phyloP scores from a whole-genome alignment of 192 early-diverging fungal genomes.

The Backusella liffmaniae region DNA sequence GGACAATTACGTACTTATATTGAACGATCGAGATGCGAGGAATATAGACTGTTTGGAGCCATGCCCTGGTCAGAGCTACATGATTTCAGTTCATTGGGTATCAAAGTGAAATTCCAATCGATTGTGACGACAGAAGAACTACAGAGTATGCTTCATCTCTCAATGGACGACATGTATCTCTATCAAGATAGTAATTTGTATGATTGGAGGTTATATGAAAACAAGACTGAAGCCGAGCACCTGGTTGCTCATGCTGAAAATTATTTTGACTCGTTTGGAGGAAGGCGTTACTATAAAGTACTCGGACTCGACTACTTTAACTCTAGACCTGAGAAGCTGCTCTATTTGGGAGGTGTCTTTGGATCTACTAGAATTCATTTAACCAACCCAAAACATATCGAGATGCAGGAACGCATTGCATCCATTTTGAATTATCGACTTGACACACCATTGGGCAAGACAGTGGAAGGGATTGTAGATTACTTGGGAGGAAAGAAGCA shows the following conservation, averaged over 20 bases:
- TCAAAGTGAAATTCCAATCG: slow-evolving; percentile 10
- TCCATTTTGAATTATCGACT: slow-evolving; percentile 40
- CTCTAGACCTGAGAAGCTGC: slow-evolving; percentile 28
- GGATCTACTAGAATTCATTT: slow-evolving; percentile 38
- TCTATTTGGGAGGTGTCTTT: slow-evolving; percentile 51
- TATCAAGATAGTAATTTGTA: slow-evolving; percentile 42
- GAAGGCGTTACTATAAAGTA: background rate
- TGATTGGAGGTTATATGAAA: slow-evolving; percentile 51
- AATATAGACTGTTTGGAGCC: slow-evolving; percentile 13
- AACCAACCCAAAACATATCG: slow-evolving; percentile 30
- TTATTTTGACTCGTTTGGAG: slow-evolving; percentile 21
- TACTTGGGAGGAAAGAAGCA: slow-evolving; percentile 43
- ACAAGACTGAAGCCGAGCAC: slow-evolving; percentile 15
- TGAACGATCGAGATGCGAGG: slow-evolving; percentile 23
- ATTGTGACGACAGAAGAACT: background rate
- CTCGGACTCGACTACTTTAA: slow-evolving; percentile 21
- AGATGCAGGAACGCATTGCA: slow-evolving; percentile 34
- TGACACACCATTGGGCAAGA: slow-evolving; percentile 37
- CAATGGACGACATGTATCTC: slow-evolving; percentile 35
- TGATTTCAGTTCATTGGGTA: slow-evolving; percentile 12
- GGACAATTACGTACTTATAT: slow-evolving; percentile 19
- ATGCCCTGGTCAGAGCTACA: slow-evolving; percentile 23
- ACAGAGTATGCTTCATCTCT: background rate
- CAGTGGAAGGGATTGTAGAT: slow-evolving; percentile 41
- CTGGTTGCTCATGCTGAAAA: background rate